These are phyloP conservation scores for Fusarium sp. DNA, from an alignment of 2,329 filamentous ascomycete species.

Conservation along the genomic window DNA sequence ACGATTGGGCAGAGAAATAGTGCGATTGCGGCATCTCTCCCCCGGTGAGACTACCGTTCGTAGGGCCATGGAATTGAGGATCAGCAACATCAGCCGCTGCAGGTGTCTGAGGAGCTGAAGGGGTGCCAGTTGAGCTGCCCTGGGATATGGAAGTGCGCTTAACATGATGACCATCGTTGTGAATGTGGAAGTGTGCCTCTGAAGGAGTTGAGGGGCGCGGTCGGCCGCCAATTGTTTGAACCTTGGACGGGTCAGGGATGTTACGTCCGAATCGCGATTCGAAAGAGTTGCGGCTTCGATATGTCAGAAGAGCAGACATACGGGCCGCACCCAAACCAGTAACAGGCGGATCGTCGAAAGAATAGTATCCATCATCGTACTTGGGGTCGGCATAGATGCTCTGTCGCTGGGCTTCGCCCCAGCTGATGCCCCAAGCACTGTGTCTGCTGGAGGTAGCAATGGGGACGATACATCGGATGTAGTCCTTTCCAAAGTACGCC, in stretches of 20 bases:
- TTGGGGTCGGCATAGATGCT: constrained; percentile 98
- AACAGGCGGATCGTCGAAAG: constrained; percentile 84
- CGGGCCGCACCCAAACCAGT: constrained; percentile 92
- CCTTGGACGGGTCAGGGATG: constrained; percentile 84
- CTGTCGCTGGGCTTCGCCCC: constrained; percentile 88
- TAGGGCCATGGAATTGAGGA: constrained; percentile 78
- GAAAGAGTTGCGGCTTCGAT: constrained; percentile 96
- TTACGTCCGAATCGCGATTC: constrained; percentile 95
- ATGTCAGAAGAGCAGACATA: constrained; percentile 96
- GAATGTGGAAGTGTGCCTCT: constrained; percentile 81
- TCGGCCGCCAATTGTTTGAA: constrained; percentile 82
- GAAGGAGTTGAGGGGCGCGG: constrained; percentile 70
- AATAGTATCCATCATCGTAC: constrained; percentile 96
- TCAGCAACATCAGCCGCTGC: constrained; percentile 52
- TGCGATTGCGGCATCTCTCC: constrained; percentile 72
- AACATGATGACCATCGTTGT: constrained; percentile 82
- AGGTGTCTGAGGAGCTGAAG: constrained; percentile 47
- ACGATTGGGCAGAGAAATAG: constrained; percentile 99
- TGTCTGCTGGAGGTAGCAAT: constrained; percentile 88
- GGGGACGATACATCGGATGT: constrained; percentile 82
- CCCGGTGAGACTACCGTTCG: constrained; percentile 60
- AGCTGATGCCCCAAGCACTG: constrained; percentile 91
- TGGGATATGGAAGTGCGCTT: constrained; percentile 64
- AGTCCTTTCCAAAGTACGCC: constrained; percentile 89
- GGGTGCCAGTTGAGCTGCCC: constrained; percentile 52